Evolutionary conservation across 805 yeast species (phyloP).

Genomic region (Dipodascopsis uninucleata): DNA sequence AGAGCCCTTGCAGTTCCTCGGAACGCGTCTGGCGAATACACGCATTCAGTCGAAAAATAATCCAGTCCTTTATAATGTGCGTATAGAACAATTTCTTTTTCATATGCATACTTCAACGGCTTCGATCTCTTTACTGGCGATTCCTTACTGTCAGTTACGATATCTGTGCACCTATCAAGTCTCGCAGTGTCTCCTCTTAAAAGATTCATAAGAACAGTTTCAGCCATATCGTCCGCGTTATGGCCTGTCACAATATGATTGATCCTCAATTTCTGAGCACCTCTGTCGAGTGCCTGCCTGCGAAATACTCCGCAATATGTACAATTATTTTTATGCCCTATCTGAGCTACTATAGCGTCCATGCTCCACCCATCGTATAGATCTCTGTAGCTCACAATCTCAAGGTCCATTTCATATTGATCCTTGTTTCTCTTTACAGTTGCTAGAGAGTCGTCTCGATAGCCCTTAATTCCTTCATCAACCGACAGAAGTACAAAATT

Average conservation of each 20-base stretch:
- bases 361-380: slow-evolving; percentile 89
- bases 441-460: slow-evolving; percentile 93
- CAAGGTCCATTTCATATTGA: slow-evolving; percentile 77
- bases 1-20: slow-evolving; percentile 94
- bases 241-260: slow-evolving; percentile 96
- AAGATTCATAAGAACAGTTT: slow-evolving; percentile 91
- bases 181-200: slow-evolving; percentile 95
- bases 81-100: slow-evolving; percentile 93
- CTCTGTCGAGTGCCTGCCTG: slow-evolving; percentile 94
- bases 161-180: slow-evolving; percentile 79
- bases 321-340: slow-evolving; percentile 90
- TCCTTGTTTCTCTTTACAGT: slow-evolving; percentile 90
- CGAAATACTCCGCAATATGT: slow-evolving; percentile 97
- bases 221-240: slow-evolving; percentile 99
- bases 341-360: slow-evolving; percentile 95
- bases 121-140: slow-evolving; percentile 91
- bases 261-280: slow-evolving; percentile 81
- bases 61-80: slow-evolving; percentile 95
- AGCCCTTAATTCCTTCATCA: slow-evolving; percentile 97
- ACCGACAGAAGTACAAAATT: slow-evolving; percentile 76
- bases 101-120: slow-evolving; percentile 93
- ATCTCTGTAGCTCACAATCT: slow-evolving; percentile 80
- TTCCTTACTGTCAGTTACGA: slow-evolving; percentile 70
- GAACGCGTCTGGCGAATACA: slow-evolving; percentile 98
- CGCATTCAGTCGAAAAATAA: slow-evolving; percentile 94